Evolutionary conservation across 1,284 basidiomycete genomes (phyloP).

Genomic region (Exobasidium rhododendri): DNA sequence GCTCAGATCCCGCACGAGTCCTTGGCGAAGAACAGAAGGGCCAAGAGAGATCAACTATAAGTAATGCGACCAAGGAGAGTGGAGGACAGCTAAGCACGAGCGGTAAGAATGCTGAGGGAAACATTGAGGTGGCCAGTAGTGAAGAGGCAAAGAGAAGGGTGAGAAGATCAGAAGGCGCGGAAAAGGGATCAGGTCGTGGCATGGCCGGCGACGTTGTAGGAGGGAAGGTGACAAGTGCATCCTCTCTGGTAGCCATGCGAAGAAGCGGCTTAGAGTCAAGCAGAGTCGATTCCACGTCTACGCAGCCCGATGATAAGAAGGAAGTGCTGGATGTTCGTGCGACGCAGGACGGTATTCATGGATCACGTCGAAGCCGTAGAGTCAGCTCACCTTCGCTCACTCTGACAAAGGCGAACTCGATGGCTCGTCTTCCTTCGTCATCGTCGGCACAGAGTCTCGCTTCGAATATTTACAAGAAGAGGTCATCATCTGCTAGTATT

Average conservation of each 20-base stretch:
- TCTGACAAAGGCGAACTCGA: constrained; percentile 8
- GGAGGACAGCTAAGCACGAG: neutral
- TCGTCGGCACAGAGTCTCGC: constrained; percentile 1
- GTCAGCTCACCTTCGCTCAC: constrained; percentile 15
- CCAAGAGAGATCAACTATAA: neutral
- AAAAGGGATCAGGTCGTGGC: neutral
- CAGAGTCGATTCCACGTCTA: too few relatives aligned
- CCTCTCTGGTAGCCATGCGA: neutral
- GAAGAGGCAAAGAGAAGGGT: neutral
- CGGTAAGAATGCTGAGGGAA: neutral
- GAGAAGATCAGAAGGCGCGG: neutral
- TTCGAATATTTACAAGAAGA: constrained; percentile 14
- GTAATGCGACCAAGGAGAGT: neutral
- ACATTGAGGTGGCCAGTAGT: neutral
- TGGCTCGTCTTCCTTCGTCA: constrained; percentile 10
- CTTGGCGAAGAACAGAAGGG: constrained; percentile 6
- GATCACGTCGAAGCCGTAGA: constrained; percentile 1
- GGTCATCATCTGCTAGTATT: constrained; percentile 60
- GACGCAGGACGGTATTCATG: neutral
- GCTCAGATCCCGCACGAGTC: constrained; percentile 2
- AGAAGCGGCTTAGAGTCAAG: neutral
- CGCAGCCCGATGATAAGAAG: neutral
- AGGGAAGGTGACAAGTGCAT: neutral
- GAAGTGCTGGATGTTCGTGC: neutral
- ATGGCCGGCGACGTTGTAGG: neutral